phyloP scores from a whole-genome alignment of 305 asterid species.

The Rubia balearica region DNA sequence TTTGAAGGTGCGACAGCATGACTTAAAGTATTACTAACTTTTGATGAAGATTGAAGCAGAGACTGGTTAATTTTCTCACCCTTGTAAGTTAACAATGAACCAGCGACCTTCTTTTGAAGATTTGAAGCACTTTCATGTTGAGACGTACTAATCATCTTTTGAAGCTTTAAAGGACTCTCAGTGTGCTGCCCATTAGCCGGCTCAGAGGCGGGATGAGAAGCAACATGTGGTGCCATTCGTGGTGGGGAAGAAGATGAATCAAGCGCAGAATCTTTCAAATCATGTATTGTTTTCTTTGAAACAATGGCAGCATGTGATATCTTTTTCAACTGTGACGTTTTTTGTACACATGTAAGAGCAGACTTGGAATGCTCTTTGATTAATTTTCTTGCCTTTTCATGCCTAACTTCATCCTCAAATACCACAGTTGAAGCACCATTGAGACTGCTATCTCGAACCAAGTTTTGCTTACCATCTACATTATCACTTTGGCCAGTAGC shows the following conservation, averaged over 20 bases:
- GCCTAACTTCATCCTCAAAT: conserved; percentile 45
- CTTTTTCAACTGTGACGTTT: conserved; percentile 43
- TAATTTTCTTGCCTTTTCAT: conserved; percentile 51
- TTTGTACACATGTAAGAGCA: conserved; percentile 29
- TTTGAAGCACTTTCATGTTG: conserved; percentile 39
- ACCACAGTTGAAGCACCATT: conserved; percentile 40
- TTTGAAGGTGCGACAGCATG: conserved; percentile 50
- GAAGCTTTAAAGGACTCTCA: conserved; percentile 40
- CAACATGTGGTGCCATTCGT: conserved; percentile 21
- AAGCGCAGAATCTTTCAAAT: conserved; percentile 38
- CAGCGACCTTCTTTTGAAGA: conserved; percentile 41
- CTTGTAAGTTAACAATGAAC: conserved; percentile 41
- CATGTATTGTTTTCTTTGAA: conserved; percentile 45
- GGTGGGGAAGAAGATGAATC: conserved; percentile 45
- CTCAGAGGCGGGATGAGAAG: conserved; percentile 35
- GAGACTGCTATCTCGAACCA: conserved; percentile 38
- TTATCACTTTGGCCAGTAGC: conserved; percentile 35
- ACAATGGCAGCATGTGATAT: conserved; percentile 40
- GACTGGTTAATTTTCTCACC: conserved; percentile 57
- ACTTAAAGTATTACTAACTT: conserved; percentile 43
- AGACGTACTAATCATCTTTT: conserved; percentile 41
- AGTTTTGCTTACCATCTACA: conserved; percentile 36
- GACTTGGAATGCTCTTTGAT: conserved; percentile 55
- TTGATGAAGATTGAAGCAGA: conserved; percentile 42
- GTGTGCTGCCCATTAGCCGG: conserved; percentile 34